A percentile compares a stretch with the other conserved stretches of the same genome.
Evolutionary conservation across 2,329 filamentous ascomycete species (phyloP).

Genomic region (Beauveria medogensis): DNA sequence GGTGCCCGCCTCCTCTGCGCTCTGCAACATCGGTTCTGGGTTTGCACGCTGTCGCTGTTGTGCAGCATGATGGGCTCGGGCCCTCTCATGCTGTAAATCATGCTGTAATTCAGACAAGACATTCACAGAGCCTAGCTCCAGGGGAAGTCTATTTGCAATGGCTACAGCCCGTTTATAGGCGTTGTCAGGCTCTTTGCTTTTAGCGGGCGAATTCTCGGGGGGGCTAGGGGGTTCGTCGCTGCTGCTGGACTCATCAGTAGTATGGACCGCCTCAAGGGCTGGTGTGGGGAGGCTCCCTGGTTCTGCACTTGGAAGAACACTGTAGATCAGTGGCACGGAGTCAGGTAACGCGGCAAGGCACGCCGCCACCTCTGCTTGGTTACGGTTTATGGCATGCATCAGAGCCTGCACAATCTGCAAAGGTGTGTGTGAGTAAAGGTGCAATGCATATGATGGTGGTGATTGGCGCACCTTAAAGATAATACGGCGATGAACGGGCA

Average conservation of each 20-base stretch:
- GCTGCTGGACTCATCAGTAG: no score
- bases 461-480: not conserved
- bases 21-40: no score
- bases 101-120: not conserved
- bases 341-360: not conserved
- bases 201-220: no score
- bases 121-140: not conserved
- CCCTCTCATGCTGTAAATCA: not conserved
- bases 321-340: no score
- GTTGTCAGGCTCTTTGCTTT: not conserved
- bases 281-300: no score
- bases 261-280: no score
- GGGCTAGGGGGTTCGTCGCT: no score
- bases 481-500: not conserved
- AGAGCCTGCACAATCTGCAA: not conserved
- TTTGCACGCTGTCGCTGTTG: not conserved
- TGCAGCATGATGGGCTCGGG: not conserved
- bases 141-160: not conserved
- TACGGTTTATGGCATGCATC: not conserved
- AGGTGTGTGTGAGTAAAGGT: not conserved
- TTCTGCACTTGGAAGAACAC: no score
- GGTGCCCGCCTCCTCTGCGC: no score
- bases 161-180: not conserved
- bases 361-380: not conserved
- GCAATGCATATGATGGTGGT: not conserved